phyloP scores from a whole-genome alignment of 2,329 filamentous ascomycete species.

The Keithomyces neogunnii region DNA sequence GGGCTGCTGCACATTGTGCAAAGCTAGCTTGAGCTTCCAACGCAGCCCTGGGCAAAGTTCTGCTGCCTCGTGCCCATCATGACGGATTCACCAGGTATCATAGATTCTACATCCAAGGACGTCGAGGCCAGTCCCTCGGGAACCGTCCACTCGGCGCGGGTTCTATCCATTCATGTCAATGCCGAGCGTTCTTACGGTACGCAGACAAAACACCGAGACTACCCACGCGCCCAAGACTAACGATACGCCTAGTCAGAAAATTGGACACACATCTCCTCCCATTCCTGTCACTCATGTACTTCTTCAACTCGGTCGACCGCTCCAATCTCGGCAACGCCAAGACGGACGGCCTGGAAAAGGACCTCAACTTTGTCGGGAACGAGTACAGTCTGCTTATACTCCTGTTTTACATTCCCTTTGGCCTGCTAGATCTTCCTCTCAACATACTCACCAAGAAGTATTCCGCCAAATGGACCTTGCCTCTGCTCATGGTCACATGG shows the following conservation, averaged over 20 bases:
- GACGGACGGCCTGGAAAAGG: slow-evolving; percentile 32
- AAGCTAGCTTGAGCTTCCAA: too few species aligned
- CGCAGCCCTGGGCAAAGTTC: too few species aligned
- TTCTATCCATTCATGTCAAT: too few species aligned
- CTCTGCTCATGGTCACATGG: slow-evolving; percentile 34
- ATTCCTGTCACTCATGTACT: slow-evolving; percentile 29
- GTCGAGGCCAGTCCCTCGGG: too few species aligned
- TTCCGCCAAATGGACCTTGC: slow-evolving; percentile 23
- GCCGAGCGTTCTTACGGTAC: too few species aligned
- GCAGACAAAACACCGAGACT: too few species aligned
- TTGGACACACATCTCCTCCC: slow-evolving; percentile 34
- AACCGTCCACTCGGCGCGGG: too few species aligned
- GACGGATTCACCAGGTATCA: too few species aligned
- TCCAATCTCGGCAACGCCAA: slow-evolving; percentile 42
- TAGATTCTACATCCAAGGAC: too few species aligned
- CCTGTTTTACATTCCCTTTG: slow-evolving; percentile 42
- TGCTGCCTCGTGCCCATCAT: too few species aligned
- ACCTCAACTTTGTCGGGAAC: slow-evolving; percentile 32
- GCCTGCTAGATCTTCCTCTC: slow-evolving; percentile 38
- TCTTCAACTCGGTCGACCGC: slow-evolving; percentile 16
- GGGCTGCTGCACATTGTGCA: too few species aligned
- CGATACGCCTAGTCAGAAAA: slow-evolving; percentile 18
- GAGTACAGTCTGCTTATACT: slow-evolving; percentile 36
- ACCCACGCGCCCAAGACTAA: not conserved
- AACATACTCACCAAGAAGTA: slow-evolving; percentile 39